phyloP scores from a whole-genome alignment of 176 grass and related monocot genomes.

The Urochloa ruziziensis region DNA sequence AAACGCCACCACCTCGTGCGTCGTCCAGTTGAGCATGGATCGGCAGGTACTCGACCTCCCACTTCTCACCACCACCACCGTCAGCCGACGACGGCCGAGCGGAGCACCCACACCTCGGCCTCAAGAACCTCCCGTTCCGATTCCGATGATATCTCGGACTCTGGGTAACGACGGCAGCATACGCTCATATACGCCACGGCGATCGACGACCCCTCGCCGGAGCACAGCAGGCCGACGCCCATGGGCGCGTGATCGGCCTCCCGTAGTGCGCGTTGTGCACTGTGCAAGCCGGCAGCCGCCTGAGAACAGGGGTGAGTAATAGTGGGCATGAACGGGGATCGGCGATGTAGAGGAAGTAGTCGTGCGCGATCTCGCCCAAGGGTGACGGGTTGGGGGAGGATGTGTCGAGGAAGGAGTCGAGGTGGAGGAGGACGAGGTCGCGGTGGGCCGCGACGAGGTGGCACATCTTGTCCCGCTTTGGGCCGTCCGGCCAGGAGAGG shows the following conservation, averaged over 20 bases:
- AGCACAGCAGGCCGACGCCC: background rate
- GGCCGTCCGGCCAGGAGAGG: background rate
- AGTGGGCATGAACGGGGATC: background rate
- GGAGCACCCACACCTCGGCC: background rate
- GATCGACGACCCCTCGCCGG: background rate
- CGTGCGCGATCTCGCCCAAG: background rate
- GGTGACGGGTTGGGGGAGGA: background rate
- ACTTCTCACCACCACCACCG: background rate
- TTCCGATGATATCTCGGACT: too few species aligned
- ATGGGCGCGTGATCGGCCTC: background rate
- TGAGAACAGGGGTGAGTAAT: background rate
- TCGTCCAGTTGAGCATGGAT: background rate
- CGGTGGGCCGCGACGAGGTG: background rate
- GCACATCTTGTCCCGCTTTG: background rate
- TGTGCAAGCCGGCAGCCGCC: background rate
- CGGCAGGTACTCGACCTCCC: background rate
- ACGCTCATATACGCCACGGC: background rate
- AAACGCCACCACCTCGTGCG: background rate
- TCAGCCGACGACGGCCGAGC: background rate
- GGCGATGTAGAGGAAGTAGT: background rate
- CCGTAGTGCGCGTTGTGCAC: background rate
- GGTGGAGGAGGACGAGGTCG: background rate
- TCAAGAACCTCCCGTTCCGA: too few species aligned
- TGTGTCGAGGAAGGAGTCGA: background rate
- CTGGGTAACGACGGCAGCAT: background rate